These are phyloP conservation scores for Termitomyces sp. DNA, from an alignment of 768 basidiomycete genomes.

Conservation along the genomic window DNA sequence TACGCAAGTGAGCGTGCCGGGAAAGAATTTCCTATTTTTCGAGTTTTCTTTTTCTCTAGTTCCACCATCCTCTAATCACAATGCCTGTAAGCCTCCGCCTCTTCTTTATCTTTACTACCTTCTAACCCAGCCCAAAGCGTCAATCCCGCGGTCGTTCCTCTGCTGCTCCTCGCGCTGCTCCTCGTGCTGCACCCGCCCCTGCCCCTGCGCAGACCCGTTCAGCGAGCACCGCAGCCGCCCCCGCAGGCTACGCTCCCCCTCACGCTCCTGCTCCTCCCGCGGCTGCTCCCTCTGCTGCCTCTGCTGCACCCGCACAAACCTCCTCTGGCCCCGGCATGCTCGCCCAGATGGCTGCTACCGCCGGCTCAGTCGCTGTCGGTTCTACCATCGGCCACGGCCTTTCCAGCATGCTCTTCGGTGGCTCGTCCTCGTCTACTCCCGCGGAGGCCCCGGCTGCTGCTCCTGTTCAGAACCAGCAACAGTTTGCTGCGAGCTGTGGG, in stretches of 20 bases:
- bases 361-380: slow-evolving; percentile 86
- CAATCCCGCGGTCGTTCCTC: slow-evolving; percentile 75
- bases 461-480: slow-evolving; percentile 45
- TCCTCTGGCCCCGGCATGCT: slow-evolving; percentile 63
- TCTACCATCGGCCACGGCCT: slow-evolving; percentile 89
- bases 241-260: slow-evolving; percentile 40
- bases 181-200: slow-evolving; percentile 37
- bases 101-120: not conserved
- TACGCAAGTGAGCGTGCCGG: slow-evolving; percentile 12
- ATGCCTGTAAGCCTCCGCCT: slow-evolving; percentile 35
- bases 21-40: slow-evolving; percentile 12
- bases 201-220: slow-evolving; percentile 43
- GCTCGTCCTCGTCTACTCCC: slow-evolving; percentile 42
- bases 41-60: slow-evolving; percentile 16
- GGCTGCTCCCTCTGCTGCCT: slow-evolving; percentile 39
- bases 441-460: slow-evolving; percentile 47
- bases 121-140: slow-evolving; percentile 41
- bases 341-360: slow-evolving; percentile 85
- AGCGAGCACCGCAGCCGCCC: slow-evolving; percentile 49
- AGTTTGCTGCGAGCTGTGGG: slow-evolving; percentile 56
- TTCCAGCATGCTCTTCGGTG: slow-evolving; percentile 86
- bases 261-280: slow-evolving; percentile 36
- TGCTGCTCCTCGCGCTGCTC: slow-evolving; percentile 45
- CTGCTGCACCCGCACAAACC: slow-evolving; percentile 39
- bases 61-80: slow-evolving; percentile 13